Base-by-base conservation (phyloP, 495 filamentous ascomycete genomes). In the Bryoglossum gracile region DNA sequence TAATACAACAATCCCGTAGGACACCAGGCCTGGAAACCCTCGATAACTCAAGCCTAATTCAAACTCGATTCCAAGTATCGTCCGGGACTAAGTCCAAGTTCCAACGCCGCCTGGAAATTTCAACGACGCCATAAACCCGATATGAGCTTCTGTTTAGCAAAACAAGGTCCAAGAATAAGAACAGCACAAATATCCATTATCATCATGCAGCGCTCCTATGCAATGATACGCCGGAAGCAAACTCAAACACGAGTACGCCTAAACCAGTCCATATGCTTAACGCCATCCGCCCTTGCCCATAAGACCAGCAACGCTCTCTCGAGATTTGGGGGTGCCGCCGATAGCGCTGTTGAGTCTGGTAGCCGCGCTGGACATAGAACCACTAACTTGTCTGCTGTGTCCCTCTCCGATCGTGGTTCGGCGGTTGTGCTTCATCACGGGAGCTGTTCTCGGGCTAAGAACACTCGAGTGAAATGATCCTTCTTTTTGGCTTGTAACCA, bases 401-500 rank as follows among this genome's bases (percentile, higher is more conserved):
- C 46, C 34, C 4, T 53, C 50, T 11, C 46, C 53, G 41, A 58
- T 62, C 0, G 55, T 58, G 1, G 56, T 62, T 5, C 58, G 50
- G 11, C 56, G 46, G 25, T 24, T 51, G 39, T 25, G 45, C 59
- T 86, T 86, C 60, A 78, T 73, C n/a, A 87, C 70, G 1, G 81
- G 77, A n/a, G 78, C 65, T 17, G 77, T 74, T 11, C 81, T 69
- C 38, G 83, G 83, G 44, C 81, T 82, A 40, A 88, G 64, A 13
- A 87, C 81, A 39, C 72, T 75, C 23, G 64, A 26, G 74, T 78
- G 57, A 59, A 66, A 47, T 74, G 73, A 33, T 62, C 60, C 4
- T 28, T 82, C 81, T 47, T 78, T 78, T 19, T 84, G 81, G 46
- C 71, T 75, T 64, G 77, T 82, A 18, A 81, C 80, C 81, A 87